Conservation (phyloP, 1,284 basidiomycete genomes). For the Singerocomus inundabilis region DNA sequence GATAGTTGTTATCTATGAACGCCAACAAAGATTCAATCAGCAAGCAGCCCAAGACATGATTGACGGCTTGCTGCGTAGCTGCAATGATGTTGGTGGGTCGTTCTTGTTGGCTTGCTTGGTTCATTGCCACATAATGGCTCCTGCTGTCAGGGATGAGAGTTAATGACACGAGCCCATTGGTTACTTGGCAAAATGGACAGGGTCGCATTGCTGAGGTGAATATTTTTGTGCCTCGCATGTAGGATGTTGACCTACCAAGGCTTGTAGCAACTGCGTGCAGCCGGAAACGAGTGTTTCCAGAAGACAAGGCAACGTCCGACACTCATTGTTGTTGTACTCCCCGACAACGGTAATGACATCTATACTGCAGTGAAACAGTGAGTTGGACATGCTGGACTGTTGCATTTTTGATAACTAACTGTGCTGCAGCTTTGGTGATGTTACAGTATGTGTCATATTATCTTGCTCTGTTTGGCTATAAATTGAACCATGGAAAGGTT, state of each 20-base stretch:
- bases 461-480: not conserved
- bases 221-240: not conserved
- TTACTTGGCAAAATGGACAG: constrained; percentile 55
- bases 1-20: constrained; percentile 65
- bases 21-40: constrained; percentile 49
- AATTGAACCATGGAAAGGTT: constrained; percentile 38
- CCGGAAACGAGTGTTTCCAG: constrained; percentile 44
- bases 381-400: constrained; percentile 29
- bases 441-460: constrained; percentile 43
- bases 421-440: constrained; percentile 61
- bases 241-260: not conserved
- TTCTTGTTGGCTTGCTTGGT: not conserved
- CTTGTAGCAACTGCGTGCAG: constrained; percentile 45
- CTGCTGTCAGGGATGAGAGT: constrained; percentile 49
- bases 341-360: constrained; percentile 69
- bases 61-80: constrained; percentile 44
- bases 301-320: constrained; percentile 45
- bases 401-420: constrained; percentile 3
- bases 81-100: constrained; percentile 54
- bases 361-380: constrained; percentile 76
- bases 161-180: constrained; percentile 39
- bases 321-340: constrained; percentile 67
- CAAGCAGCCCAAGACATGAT: constrained; percentile 49
- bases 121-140: not conserved
- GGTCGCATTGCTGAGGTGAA: constrained; percentile 48